Conservation (phyloP, 1,139 yeast genomes). For the Hanseniaspora gamundiae region DNA sequence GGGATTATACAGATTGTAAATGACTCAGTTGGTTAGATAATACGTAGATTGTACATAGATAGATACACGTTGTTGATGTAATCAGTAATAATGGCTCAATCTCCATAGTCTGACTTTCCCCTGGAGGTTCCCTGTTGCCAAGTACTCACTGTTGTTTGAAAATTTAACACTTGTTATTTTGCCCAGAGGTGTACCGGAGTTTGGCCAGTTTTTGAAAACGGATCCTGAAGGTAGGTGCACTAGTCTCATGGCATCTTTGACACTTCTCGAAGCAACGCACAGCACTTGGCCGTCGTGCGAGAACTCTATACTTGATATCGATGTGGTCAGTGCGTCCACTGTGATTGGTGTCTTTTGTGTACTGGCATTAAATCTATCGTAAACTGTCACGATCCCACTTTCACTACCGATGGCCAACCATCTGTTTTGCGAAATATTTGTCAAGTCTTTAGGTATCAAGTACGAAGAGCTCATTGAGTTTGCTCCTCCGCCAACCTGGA, state of each 20-base stretch:
- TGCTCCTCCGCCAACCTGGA: slow-evolving; percentile 73
- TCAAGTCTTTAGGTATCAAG: slow-evolving; percentile 11
- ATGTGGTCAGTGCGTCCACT: slow-evolving; percentile 70
- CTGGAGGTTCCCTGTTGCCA: slow-evolving; percentile 81
- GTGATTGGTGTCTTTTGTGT: slow-evolving; percentile 34
- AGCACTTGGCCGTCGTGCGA: slow-evolving; percentile 84
- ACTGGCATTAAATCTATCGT: slow-evolving; percentile 36
- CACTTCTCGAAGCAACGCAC: slow-evolving; percentile 74
- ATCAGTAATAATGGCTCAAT: slow-evolving; percentile 51
- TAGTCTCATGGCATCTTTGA: slow-evolving; percentile 74
- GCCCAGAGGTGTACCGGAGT: slow-evolving; percentile 91
- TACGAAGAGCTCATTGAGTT: slow-evolving; percentile 20
- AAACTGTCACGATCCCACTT: slow-evolving; percentile 82
- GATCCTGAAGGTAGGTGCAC: slow-evolving; percentile 84
- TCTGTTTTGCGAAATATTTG: slow-evolving; percentile 35
- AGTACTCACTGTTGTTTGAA: slow-evolving; percentile 71
- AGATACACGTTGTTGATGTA: too few relatives aligned
- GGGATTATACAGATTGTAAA: too few relatives aligned
- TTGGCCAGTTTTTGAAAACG: slow-evolving; percentile 93
- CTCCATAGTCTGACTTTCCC: slow-evolving; percentile 90
- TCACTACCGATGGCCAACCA: slow-evolving; percentile 86
- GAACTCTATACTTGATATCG: slow-evolving; percentile 63
- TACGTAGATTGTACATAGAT: too few relatives aligned
- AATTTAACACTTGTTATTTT: slow-evolving; percentile 75
- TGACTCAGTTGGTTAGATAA: too few relatives aligned